Evolutionary conservation across 2,329 filamentous ascomycete genomes (phyloP).

Genomic region (Hypoxylon sp.): DNA sequence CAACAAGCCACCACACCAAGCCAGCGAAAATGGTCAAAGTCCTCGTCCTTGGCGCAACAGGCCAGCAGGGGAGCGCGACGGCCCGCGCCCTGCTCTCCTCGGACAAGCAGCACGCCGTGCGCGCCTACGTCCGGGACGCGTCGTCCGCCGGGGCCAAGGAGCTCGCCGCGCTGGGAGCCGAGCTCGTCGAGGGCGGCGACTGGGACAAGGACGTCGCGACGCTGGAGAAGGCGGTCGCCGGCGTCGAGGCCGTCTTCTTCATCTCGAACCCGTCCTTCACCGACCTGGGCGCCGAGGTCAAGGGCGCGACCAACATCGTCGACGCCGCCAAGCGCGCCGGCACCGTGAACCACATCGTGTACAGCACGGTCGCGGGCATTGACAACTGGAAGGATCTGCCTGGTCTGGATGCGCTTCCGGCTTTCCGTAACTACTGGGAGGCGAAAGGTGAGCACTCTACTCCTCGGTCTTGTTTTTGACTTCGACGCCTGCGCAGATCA

Average conservation of each 20-base stretch:
- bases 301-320: conserved; percentile 28
- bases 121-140: conserved; percentile 29
- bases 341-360: conserved; percentile 35
- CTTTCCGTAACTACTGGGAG: conserved; percentile 27
- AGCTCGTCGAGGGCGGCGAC: conserved; percentile 33
- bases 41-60: conserved; percentile 39
- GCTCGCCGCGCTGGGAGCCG: conserved; percentile 26
- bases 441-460: conserved; percentile 21
- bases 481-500: background rate
- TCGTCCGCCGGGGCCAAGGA: conserved; percentile 24
- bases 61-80: conserved; percentile 33
- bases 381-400: conserved; percentile 2
- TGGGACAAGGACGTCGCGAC: conserved; percentile 28
- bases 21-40: conserved; percentile 38
- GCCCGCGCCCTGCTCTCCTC: conserved; percentile 32
- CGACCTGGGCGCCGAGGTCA: conserved; percentile 25
- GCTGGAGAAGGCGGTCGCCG: conserved; percentile 27
- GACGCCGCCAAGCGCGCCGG: conserved; percentile 28
- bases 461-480: background rate
- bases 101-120: conserved; percentile 29
- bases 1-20: background rate
- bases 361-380: conserved; percentile 22
- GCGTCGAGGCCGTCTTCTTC: conserved; percentile 36
- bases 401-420: conserved; percentile 16
- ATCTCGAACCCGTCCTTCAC: conserved; percentile 12